Percentiles rank a stretch among this genome's conserved stretches.
Conservation (phyloP, 306 rosid genomes). For the Trifolium fragiferum region DNA sequence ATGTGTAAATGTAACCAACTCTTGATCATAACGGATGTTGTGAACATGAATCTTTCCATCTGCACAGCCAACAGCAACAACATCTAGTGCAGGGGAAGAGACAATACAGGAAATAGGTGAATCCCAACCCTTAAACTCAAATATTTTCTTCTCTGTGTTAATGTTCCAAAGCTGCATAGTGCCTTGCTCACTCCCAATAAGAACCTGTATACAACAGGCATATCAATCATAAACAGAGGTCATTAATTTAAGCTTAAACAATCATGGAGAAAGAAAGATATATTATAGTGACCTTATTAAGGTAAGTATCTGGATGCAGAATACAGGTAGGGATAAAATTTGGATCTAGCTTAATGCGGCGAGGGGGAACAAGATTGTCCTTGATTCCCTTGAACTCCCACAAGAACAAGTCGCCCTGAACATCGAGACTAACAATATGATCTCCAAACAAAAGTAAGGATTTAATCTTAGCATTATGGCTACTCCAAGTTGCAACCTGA, state of each 20-base stretch:
- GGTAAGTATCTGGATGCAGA: slow-evolving; percentile 92
- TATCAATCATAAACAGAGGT: too few species aligned
- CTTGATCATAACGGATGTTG: slow-evolving; percentile 81
- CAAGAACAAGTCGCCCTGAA: slow-evolving; percentile 61
- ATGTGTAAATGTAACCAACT: slow-evolving; percentile 78
- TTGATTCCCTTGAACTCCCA: slow-evolving; percentile 84
- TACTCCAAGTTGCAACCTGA: slow-evolving; percentile 82
- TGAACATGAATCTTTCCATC: slow-evolving; percentile 87
- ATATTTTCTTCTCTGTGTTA: slow-evolving; percentile 77
- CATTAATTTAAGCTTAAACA: too few species aligned
- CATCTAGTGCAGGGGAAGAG: slow-evolving; percentile 92
- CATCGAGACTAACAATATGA: slow-evolving; percentile 75
- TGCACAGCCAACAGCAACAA: slow-evolving; percentile 88
- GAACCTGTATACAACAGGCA: slow-evolving; percentile 51
- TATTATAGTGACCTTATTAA: slow-evolving; percentile 70
- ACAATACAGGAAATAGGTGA: slow-evolving; percentile 76
- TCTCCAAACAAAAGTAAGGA: slow-evolving; percentile 80
- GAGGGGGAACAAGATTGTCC: slow-evolving; percentile 54
- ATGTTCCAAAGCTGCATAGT: slow-evolving; percentile 92
- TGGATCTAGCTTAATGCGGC: slow-evolving; percentile 58
- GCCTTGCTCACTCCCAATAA: slow-evolving; percentile 90
- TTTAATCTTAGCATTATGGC: slow-evolving; percentile 72
- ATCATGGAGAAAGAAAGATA: slow-evolving; percentile 8
- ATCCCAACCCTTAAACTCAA: slow-evolving; percentile 91
- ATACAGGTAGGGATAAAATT: slow-evolving; percentile 67